These are phyloP conservation scores for Bocquillonia castaneifolia DNA, from an alignment of 441 rosid species.

Conservation along the genomic window DNA sequence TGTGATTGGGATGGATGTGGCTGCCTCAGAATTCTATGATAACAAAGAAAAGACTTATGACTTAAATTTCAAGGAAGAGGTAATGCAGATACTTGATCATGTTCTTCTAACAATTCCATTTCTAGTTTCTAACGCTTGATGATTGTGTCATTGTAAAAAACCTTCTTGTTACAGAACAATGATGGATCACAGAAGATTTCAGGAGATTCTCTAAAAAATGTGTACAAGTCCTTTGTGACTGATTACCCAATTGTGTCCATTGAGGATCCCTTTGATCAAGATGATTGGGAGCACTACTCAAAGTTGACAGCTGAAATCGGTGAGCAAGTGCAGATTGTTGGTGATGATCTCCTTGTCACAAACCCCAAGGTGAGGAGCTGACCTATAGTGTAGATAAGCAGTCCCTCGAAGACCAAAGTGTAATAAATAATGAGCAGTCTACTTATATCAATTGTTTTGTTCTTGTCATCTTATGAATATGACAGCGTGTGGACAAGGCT, in stretches of 20 bases:
- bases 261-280: conserved; percentile 98
- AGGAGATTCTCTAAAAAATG: conserved; percentile 76
- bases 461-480: neutral
- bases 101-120: neutral
- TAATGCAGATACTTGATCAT: conserved; percentile 7
- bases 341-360: conserved; percentile 93
- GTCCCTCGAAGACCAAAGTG: neutral
- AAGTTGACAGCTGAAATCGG: conserved; percentile 77
- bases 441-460: neutral
- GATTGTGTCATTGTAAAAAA: neutral
- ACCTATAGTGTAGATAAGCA: neutral
- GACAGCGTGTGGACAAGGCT: conserved; percentile 86
- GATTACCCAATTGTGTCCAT: conserved; percentile 93
- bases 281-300: conserved; percentile 84
- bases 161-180: conserved; percentile 43
- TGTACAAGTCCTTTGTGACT: conserved; percentile 79
- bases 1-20: conserved; percentile 98
- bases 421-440: neutral
- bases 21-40: conserved; percentile 91
- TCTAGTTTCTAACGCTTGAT: neutral
- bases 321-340: conserved; percentile 69
- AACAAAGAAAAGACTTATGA: conserved; percentile 67
- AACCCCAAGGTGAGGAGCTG: conserved; percentile 71
- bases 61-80: conserved; percentile 95
- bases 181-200: conserved; percentile 82